Evolutionary conservation across 1,284 basidiomycete species (phyloP).

Genomic region (Ceratobasidium theobromae): DNA sequence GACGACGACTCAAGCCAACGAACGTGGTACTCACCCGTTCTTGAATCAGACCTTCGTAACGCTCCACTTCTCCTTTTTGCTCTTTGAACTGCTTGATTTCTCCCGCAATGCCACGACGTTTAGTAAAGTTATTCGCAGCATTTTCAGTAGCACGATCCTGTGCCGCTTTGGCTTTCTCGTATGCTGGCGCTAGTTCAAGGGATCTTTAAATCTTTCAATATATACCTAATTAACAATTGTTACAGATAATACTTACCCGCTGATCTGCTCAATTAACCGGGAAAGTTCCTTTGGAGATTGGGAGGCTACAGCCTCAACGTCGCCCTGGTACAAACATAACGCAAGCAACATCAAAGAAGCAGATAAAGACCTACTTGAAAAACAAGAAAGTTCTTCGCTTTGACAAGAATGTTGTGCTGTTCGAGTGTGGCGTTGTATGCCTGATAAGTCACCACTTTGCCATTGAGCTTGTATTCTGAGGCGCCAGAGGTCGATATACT

Average conservation of each 20-base stretch:
- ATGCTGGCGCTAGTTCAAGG: slow-evolving; percentile 83
- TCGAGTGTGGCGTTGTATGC: slow-evolving; percentile 84
- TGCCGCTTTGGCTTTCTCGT: slow-evolving; percentile 84
- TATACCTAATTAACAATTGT: background rate
- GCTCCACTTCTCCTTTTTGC: slow-evolving; percentile 91
- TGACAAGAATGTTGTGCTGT: slow-evolving; percentile 93
- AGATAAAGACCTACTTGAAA: slow-evolving; percentile 61
- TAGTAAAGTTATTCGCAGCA: slow-evolving; percentile 91
- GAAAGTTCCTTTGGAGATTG: slow-evolving; percentile 92
- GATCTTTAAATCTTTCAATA: slow-evolving; percentile 48
- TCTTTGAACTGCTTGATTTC: slow-evolving; percentile 98
- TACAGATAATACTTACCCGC: slow-evolving; percentile 52
- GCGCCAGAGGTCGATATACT: slow-evolving; percentile 85
- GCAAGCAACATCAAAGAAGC: background rate
- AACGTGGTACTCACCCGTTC: slow-evolving; percentile 57
- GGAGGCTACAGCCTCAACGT: slow-evolving; percentile 96
- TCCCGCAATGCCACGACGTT: slow-evolving; percentile 87
- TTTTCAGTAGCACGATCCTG: slow-evolving; percentile 92
- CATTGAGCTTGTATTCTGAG: slow-evolving; percentile 87
- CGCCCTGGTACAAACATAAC: slow-evolving; percentile 55
- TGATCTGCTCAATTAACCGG: slow-evolving; percentile 92
- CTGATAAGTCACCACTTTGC: slow-evolving; percentile 74
- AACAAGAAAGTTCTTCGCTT: slow-evolving; percentile 99
- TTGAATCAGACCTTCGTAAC: slow-evolving; percentile 77
- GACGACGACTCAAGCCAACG: background rate